Conservation (phyloP, 2,329 filamentous ascomycete genomes). For the Domatiomyces catenatus region DNA sequence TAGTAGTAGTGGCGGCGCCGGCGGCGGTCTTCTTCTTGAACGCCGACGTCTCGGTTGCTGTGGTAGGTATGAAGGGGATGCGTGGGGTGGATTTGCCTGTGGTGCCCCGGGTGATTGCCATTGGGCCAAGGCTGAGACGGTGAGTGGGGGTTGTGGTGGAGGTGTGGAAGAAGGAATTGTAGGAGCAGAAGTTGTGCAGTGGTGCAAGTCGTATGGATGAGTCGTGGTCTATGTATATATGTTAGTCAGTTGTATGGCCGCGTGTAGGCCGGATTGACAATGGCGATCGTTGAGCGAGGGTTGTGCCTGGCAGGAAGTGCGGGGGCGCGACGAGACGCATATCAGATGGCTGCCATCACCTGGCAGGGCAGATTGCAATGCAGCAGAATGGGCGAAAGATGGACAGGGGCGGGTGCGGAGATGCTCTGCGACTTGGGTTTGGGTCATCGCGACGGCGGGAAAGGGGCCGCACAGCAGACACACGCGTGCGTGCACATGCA, state of each 20-base stretch:
- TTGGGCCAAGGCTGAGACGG: constrained; percentile 4
- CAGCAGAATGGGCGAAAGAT: neutral
- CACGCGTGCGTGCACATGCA: constrained; percentile 1
- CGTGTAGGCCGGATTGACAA: too few relatives aligned
- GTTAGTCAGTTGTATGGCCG: too few relatives aligned
- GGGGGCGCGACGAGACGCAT: too few relatives aligned
- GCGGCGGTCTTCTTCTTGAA: constrained; percentile 5
- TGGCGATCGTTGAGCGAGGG: too few relatives aligned
- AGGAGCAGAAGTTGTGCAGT: too few relatives aligned
- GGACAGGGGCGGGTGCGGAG: neutral
- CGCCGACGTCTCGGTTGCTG: constrained; percentile 11
- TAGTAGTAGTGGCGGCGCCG: constrained; percentile 4
- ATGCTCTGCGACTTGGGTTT: constrained; percentile 8
- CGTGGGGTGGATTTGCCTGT: constrained; percentile 19
- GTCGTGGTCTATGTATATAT: too few relatives aligned
- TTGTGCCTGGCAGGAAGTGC: too few relatives aligned
- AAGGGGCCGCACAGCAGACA: constrained; percentile 11
- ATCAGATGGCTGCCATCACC: too few relatives aligned
- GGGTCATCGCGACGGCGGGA: constrained; percentile 6
- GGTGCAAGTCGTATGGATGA: neutral
- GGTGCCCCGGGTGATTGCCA: constrained; percentile 20
- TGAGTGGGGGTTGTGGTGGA: neutral
- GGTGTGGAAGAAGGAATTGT: too few relatives aligned
- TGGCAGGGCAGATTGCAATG: neutral
- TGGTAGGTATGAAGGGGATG: constrained; percentile 11